These are phyloP conservation scores for Curvularia verruculosa DNA, from an alignment of 2,329 filamentous ascomycete genomes.

Conservation along the genomic window DNA sequence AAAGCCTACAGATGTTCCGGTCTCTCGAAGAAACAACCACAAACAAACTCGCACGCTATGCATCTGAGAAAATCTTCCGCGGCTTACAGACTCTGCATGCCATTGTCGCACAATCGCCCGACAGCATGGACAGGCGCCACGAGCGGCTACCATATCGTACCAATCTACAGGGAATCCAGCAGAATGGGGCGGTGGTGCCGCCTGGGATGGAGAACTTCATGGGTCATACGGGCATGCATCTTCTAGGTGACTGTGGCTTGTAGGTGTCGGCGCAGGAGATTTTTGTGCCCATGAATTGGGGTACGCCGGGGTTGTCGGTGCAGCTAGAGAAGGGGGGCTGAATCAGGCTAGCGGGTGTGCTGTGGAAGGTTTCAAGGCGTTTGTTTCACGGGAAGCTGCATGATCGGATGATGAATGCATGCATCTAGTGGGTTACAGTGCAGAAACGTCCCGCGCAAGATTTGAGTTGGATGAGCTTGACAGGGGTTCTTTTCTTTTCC, in stretches of 20 bases:
- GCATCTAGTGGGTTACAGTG: too few species aligned
- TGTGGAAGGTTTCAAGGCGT: too few species aligned
- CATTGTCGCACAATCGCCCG: conserved; percentile 14
- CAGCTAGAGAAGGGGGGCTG: too few species aligned
- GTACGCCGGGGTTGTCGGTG: conserved; percentile 10
- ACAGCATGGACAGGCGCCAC: conserved; percentile 12
- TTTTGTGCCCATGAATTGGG: conserved; percentile 45
- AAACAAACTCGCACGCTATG: conserved; percentile 54
- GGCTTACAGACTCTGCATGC: conserved; percentile 31
- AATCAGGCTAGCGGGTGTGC: too few species aligned
- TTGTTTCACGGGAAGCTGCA: too few species aligned
- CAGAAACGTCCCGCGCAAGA: too few species aligned
- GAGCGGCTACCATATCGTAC: conserved; percentile 6
- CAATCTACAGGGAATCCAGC: conserved; percentile 14
- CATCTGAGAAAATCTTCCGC: conserved; percentile 50
- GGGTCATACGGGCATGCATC: conserved; percentile 56
- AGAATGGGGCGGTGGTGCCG: conserved; percentile 25
- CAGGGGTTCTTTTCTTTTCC: too few species aligned
- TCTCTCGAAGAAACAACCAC: conserved; percentile 52
- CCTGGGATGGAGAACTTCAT: conserved; percentile 50
- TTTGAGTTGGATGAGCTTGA: too few species aligned
- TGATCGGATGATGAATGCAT: too few species aligned
- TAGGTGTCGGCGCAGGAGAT: conserved; percentile 46
- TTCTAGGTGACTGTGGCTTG: conserved; percentile 55
- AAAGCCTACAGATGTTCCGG: conserved; percentile 52